Evolutionary conservation across 202 grass and related monocot genomes (phyloP).

Genomic region (Panicum virgatum): DNA sequence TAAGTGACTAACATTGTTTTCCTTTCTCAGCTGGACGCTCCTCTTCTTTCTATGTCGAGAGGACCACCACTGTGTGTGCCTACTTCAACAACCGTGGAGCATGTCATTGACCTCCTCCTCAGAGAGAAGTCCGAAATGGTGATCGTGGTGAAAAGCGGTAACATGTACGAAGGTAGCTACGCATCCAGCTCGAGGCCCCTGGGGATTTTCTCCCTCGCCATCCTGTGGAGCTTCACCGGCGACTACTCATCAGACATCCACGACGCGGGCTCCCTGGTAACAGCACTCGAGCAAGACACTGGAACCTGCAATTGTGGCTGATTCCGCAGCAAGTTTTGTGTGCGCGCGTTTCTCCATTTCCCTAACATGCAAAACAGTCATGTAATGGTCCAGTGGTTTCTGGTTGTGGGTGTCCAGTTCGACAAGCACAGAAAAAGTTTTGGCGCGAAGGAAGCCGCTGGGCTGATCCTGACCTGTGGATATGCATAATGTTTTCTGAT

Average conservation of each 20-base stretch:
- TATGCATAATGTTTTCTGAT: slow-evolving; percentile 34
- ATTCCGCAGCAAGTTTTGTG: neutral
- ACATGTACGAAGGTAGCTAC: slow-evolving; percentile 69
- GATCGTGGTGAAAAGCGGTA: slow-evolving; percentile 59
- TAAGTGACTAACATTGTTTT: too few species aligned
- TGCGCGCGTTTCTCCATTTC: neutral
- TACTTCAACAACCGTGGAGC: slow-evolving; percentile 60
- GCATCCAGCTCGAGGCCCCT: slow-evolving; percentile 70
- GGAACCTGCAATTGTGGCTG: neutral
- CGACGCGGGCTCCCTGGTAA: neutral
- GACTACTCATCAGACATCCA: slow-evolving; percentile 24
- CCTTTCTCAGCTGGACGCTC: slow-evolving; percentile 56
- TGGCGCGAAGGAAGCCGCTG: neutral
- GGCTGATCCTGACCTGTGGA: slow-evolving; percentile 16
- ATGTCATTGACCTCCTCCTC: slow-evolving; percentile 71
- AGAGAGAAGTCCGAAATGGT: slow-evolving; percentile 72
- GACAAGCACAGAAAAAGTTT: slow-evolving; percentile 1
- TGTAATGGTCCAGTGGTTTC: neutral
- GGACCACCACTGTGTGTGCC: slow-evolving; percentile 68
- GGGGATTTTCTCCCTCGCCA: slow-evolving; percentile 64
- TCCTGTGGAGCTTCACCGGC: slow-evolving; percentile 40
- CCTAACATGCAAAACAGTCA: neutral
- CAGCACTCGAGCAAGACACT: neutral
- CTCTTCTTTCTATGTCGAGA: slow-evolving; percentile 68
- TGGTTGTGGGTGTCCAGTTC: neutral